phyloP scores from a whole-genome alignment of 2,329 filamentous ascomycete species.

The Pseudocercospora crystallina region DNA sequence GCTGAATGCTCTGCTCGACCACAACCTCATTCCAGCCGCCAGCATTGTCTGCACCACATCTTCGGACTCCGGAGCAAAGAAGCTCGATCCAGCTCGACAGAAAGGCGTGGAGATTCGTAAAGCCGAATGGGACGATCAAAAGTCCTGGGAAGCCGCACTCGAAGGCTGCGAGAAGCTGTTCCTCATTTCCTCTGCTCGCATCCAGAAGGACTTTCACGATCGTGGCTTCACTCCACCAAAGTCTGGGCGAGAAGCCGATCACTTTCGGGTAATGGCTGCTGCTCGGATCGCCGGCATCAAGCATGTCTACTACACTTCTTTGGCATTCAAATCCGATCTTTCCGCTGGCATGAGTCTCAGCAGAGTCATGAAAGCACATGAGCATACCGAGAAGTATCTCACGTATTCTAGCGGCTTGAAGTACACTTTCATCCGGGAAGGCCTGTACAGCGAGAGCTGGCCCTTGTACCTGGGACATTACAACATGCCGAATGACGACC shows the following conservation, averaged over 20 bases:
- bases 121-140: constrained; percentile 41
- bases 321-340: constrained; percentile 36
- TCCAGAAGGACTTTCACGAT: constrained; percentile 45
- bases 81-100: constrained; percentile 21
- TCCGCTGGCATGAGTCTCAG: constrained; percentile 40
- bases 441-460: constrained; percentile 49
- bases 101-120: constrained; percentile 37
- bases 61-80: constrained; percentile 34
- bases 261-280: constrained; percentile 45
- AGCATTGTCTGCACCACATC: constrained; percentile 41
- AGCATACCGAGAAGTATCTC: constrained; percentile 46
- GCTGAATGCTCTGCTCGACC: constrained; percentile 42
- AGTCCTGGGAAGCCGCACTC: constrained; percentile 37
- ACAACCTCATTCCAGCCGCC: constrained; percentile 39
- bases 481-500: constrained; percentile 34
- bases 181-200: constrained; percentile 46
- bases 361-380: constrained; percentile 48
- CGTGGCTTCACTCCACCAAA: constrained; percentile 36
- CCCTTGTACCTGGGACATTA: constrained; percentile 50
- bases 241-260: constrained; percentile 45
- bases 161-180: constrained; percentile 43
- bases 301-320: constrained; percentile 49
- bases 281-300: constrained; percentile 41
- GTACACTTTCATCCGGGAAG: constrained; percentile 45
- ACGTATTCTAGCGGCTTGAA: constrained; percentile 22